Conservation (phyloP, 2,329 filamentous ascomycete species). For the Ophiostoma himal-ulmi region DNA sequence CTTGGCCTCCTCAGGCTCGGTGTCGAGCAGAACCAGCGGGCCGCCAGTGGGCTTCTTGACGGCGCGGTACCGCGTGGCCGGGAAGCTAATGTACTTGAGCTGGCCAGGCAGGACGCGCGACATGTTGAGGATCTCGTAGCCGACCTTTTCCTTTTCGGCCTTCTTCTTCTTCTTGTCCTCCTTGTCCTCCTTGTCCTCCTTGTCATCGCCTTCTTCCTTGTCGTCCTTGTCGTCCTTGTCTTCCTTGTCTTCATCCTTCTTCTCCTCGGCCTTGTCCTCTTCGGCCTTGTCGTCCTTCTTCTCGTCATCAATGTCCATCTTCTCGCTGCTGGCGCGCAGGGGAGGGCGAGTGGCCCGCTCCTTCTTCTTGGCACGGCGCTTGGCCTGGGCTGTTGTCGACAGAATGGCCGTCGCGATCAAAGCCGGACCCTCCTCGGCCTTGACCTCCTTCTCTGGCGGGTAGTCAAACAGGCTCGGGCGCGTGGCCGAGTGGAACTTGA, state of each 20-base stretch:
- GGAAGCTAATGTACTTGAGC: constrained; percentile 92
- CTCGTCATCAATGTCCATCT: constrained; percentile 89
- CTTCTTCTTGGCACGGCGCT: constrained; percentile 88
- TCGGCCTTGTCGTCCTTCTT: constrained; percentile 62
- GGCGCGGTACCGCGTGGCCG: constrained; percentile 82
- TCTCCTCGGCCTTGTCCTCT: constrained; percentile 50
- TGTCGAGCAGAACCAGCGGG: constrained; percentile 85
- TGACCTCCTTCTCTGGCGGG: constrained; percentile 91
- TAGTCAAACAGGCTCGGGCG: constrained; percentile 96
- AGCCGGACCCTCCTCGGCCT: constrained; percentile 86
- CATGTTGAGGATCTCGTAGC: constrained; percentile 96
- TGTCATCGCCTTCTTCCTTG: constrained; percentile 75
- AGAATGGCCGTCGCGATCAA: constrained; percentile 93
- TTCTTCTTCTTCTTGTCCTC: constrained; percentile 70
- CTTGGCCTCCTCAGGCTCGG: constrained; percentile 70
- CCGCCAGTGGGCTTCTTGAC: constrained; percentile 91
- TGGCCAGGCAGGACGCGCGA: constrained; percentile 86
- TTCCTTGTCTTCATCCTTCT: constrained; percentile 48
- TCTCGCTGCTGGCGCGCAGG: constrained; percentile 63
- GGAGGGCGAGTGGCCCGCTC: constrained; percentile 52
- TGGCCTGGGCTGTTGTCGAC: constrained; percentile 94
- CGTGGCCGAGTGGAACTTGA: constrained; percentile 94
- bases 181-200: constrained; percentile 87
- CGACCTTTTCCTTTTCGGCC: constrained; percentile 90
- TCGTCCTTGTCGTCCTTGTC: constrained; percentile 47